These are phyloP conservation scores for Nepenthes alata DNA, from an alignment of 179 eudicot genomes.

Conservation along the genomic window DNA sequence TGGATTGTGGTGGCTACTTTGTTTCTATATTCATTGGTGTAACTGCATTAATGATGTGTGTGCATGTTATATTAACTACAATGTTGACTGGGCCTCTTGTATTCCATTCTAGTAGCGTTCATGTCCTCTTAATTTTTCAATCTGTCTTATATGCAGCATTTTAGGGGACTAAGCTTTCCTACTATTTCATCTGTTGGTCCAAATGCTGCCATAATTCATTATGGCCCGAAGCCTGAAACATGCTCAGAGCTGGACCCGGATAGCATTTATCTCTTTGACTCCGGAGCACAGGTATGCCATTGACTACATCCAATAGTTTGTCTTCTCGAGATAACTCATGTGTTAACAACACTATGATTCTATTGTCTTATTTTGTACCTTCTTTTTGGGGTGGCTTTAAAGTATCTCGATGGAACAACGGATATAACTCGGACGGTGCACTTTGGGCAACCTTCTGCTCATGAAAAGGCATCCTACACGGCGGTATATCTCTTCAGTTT, in stretches of 20 bases:
- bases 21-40: too few species aligned
- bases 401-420: conserved; percentile 98
- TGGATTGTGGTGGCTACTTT: too few species aligned
- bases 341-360: not conserved
- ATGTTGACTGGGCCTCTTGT: not conserved
- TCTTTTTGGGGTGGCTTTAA: conserved; percentile 9
- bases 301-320: conserved; percentile 2
- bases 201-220: conserved; percentile 90
- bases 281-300: conserved; percentile 81
- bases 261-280: conserved; percentile 74
- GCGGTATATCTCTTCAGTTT: conserved; percentile 40
- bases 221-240: conserved; percentile 53
- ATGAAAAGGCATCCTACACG: conserved; percentile 90
- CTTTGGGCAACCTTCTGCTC: conserved; percentile 81
- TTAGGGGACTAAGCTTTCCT: conserved; percentile 91
- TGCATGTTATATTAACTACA: not conserved
- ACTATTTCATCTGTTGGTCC: conserved; percentile 95
- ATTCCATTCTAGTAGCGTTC: not conserved
- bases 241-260: conserved; percentile 87
- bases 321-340: not conserved
- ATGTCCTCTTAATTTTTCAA: not conserved
- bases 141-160: conserved; percentile 42
- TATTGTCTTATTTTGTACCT: not conserved
- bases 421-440: conserved; percentile 96
- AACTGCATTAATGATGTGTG: too few species aligned